A percentile compares a stretch with the other conserved stretches of the same genome.
phyloP scores from a whole-genome alignment of 176 grass and related monocot genomes.

The Ensete glaucum region DNA sequence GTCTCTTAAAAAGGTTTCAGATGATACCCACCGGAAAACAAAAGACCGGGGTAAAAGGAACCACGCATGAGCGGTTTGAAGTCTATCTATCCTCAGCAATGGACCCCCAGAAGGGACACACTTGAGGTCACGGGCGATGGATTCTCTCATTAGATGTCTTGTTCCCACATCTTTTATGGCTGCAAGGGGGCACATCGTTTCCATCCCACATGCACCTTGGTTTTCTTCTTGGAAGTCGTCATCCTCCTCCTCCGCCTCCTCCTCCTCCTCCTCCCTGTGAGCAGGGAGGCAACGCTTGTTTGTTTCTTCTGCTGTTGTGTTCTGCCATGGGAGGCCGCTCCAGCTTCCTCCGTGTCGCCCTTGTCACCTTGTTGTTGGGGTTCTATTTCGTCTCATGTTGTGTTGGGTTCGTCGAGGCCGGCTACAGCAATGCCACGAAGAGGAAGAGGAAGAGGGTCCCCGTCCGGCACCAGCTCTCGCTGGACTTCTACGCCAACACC shows the following conservation, averaged over 20 bases:
- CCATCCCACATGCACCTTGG: not conserved
- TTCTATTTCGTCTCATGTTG: constrained; percentile 29
- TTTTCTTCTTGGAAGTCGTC: not conserved
- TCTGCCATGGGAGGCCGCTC: constrained; percentile 9
- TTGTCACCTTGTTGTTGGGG: constrained; percentile 1
- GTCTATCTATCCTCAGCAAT: too few species aligned
- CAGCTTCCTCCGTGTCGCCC: not conserved
- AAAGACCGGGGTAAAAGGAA: too few species aligned
- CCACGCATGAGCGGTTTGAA: too few species aligned
- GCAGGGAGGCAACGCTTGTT: not conserved
- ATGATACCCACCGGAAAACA: too few species aligned
- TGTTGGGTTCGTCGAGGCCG: constrained; percentile 14
- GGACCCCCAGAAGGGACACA: too few species aligned
- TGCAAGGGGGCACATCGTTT: too few species aligned
- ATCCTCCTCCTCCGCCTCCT: not conserved
- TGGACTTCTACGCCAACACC: constrained; percentile 66
- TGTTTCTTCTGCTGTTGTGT: constrained; percentile 31
- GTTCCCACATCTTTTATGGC: too few species aligned
- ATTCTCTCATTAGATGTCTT: too few species aligned
- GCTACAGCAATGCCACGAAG: not conserved
- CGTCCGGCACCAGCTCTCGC: constrained; percentile 57
- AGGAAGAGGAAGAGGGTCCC: constrained; percentile 29
- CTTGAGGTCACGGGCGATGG: too few species aligned
- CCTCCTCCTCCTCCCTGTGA: not conserved
- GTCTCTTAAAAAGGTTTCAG: too few species aligned